Evolutionary conservation across 108 stramenopile species (phyloP), one percentile per base, ranked within the genome.

Genomic region (Cyclostephanos tholiformis): DNA sequence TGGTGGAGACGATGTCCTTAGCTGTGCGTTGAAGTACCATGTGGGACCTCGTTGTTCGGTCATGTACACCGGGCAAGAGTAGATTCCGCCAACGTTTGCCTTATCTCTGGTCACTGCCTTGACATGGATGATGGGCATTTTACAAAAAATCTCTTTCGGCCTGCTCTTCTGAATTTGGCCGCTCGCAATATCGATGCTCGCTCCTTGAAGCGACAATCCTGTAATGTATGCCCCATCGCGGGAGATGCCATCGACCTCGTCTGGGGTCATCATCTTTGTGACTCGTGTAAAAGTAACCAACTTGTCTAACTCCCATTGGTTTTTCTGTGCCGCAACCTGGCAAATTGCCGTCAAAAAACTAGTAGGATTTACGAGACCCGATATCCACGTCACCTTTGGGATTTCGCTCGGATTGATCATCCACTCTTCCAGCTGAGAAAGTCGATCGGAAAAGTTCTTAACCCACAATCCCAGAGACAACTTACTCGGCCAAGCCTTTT

Each of bases 91-190:
- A 12, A 85, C 63, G 29, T 95, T 93, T 19, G 87, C 87, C 63
- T 91, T 91, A 43, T 97, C 96, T 22, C 75, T 90, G 0, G 89
- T 65, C 19, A 97, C 87, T 39, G 93, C 95, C 64, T 85, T 87
- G 44, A 93, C 88, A 65, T 90, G 84, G 63, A 97, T 88, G 52
- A 95, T 84, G 14, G 96, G 96, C 89, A 97, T 89, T 22, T 59
- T 29, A 57, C 82, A 91, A 58, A 90, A 95, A 89, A 97, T 95
- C 71, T 97, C 96, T 75, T 95, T 94, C n/a, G 96, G 95, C 63
- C 64, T 71, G 58, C 86, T 86, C 51, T 80, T 87, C 65, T 95
- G 93, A 27, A 97, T 70, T 49, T 71, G 72, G 38, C 63, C 53
- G 30, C 70, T 71, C 50, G 62, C 63, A 8, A 76, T 60, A 44